Evolutionary conservation across 2,329 filamentous ascomycete species (phyloP).

Genomic region (Microdochium bolleyi): DNA sequence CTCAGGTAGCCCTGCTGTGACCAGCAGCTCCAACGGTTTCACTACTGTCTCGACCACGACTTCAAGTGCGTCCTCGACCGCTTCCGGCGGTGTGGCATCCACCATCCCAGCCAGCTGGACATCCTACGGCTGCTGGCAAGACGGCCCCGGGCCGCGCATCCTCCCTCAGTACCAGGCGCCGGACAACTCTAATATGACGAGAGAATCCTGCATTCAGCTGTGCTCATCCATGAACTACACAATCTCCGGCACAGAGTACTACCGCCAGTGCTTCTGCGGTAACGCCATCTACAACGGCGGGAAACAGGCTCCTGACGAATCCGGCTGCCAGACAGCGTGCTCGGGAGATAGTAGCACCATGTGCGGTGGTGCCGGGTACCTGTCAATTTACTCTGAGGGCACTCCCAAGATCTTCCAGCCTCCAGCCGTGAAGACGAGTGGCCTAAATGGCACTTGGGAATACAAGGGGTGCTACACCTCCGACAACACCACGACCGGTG

Average conservation of each 20-base stretch:
- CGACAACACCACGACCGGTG: slow-evolving; percentile 11
- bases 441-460: slow-evolving; percentile 8
- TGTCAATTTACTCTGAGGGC: slow-evolving; percentile 13
- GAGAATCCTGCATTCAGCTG: slow-evolving; percentile 11
- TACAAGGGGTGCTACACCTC: slow-evolving; percentile 13
- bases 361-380: slow-evolving; percentile 14
- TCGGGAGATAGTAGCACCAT: slow-evolving; percentile 10
- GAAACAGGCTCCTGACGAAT: slow-evolving; percentile 5
- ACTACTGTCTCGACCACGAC: neutral
- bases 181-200: slow-evolving; percentile 10
- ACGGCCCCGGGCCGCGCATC: neutral
- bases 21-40: no score
- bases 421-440: slow-evolving; percentile 7
- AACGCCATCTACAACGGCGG: slow-evolving; percentile 13
- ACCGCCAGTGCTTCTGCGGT: slow-evolving; percentile 19
- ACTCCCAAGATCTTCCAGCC: slow-evolving; percentile 9
- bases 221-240: slow-evolving; percentile 14
- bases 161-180: slow-evolving; percentile 8
- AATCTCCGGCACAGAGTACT: slow-evolving; percentile 25
- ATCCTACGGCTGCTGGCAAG: neutral
- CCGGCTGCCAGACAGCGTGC: slow-evolving; percentile 15
- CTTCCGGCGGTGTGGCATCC: no score
- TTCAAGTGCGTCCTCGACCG: neutral
- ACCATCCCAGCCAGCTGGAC: neutral
- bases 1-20: no score